Base-by-base conservation (phyloP, 202 grass and related monocot species). In the Musa balbisiana region DNA sequence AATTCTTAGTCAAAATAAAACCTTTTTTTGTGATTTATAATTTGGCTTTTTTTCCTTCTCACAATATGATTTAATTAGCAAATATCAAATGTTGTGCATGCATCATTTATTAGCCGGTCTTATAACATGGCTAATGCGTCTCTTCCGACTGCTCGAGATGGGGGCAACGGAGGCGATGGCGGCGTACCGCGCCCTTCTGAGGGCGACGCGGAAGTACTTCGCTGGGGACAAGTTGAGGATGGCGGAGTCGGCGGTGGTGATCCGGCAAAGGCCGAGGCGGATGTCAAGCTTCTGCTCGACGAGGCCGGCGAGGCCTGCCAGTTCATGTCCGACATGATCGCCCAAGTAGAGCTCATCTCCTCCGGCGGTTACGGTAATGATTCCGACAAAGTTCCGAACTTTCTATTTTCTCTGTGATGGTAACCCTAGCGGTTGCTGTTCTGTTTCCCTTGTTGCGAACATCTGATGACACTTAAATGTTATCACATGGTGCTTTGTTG, bases 271-370 rank as follows among this genome's bases (percentile, higher is more conserved):
- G 59, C 82, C 65, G 83, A 76, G 76, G 86, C 86, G 43, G 91
- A 89, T 52, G 88, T 88, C 71, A 22, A 69, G 63, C 85, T 84
- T 21, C 79, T 83, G 64, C 71, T 98, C 54, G 59, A 86, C 49
- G 95, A 92, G 53, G 95, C 95, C 53, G 80, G 84, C 59, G 91
- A 98, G 75, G 95, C 89, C 2, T 86, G 87, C 24, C 79, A 90
- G 83, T 98, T 98, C 91, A 94, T 98, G 72, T 25, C 85, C 74
- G 64, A 98, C 73, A 88, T 90, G 95, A 94, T 98, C 65, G 88
- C 90, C 52, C 95, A 98, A 77, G 87, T 91, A 51, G 73, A 87
- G 23, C 90, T 88, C 79, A 71, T 73, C 10, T 64, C 80, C 33
- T 88, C 89, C 50, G 95, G 95, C 59, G 85, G 88, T 12, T 98